Conservation (phyloP, 2,329 filamentous ascomycete species). For the Paracorniculantispora psalliotae region DNA sequence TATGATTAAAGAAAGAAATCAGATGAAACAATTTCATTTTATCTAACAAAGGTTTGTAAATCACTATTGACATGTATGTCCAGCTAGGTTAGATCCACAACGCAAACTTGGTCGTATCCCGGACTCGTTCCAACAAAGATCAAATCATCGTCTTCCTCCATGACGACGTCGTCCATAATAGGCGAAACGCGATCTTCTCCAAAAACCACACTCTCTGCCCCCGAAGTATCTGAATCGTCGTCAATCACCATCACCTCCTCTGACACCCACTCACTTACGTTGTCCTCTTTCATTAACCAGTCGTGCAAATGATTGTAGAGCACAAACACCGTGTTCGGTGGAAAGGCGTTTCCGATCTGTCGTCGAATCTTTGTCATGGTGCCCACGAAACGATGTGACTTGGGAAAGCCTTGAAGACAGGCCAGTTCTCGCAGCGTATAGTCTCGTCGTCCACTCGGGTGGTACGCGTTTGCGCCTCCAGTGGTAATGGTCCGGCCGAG, state of each 20-base stretch:
- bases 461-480: slow-evolving; percentile 56
- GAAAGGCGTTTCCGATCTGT: slow-evolving; percentile 78
- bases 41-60: not conserved
- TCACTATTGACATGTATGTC: not conserved
- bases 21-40: not conserved
- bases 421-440: slow-evolving; percentile 67
- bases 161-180: slow-evolving; percentile 22
- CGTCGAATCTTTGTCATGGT: slow-evolving; percentile 40
- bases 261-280: slow-evolving; percentile 19
- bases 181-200: slow-evolving; percentile 16
- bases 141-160: slow-evolving; percentile 11
- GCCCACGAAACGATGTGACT: slow-evolving; percentile 51
- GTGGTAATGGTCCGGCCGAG: slow-evolving; percentile 60
- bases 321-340: slow-evolving; percentile 50
- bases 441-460: slow-evolving; percentile 57
- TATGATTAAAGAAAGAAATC: not conserved
- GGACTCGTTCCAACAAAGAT: slow-evolving; percentile 7
- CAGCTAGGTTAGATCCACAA: slow-evolving; percentile 6
- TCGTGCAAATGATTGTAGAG: slow-evolving; percentile 44
- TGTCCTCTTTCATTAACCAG: slow-evolving; percentile 42
- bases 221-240: slow-evolving; percentile 19
- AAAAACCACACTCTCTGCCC: slow-evolving; percentile 4
- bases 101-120: not conserved
- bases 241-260: slow-evolving; percentile 22
- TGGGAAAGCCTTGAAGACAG: slow-evolving; percentile 64